Base-by-base conservation (phyloP, 1,284 basidiomycete genomes). In the Rhodotorula sp. region DNA sequence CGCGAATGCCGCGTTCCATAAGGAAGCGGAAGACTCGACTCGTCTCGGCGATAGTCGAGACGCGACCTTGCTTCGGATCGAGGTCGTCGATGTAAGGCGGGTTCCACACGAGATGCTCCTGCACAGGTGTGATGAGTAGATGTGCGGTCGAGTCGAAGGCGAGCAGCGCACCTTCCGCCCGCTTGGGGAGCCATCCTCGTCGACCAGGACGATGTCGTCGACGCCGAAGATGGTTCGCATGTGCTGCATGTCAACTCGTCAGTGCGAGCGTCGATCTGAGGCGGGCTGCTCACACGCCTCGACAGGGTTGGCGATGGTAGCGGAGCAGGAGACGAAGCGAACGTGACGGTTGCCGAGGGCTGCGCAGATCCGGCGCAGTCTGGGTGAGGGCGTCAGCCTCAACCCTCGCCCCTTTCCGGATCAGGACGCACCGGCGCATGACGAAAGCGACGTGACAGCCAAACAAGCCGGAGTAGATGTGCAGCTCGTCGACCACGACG, bases 271-370 rank as follows among this genome's bases (percentile, higher is more conserved):
- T 27, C 19, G 22, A 39, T 34, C 49, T 11, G 47, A 36, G 29
- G 29, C 62, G 47, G 67, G 75, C 51, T 8, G 32, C 11, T 1
- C 7, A 71, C 77, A 20, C 57, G 81, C 64, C 80, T 81, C n/a
- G 71, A 77, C 69, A 1, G 93, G 91, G 73, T 92, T 89, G 13
- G 87, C 84, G 52, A 95, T 90, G 0, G 93, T 95, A 29, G 92
- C 92, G 76, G 90, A 93, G 79, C 92, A 94, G 36, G 92, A 93
- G 7, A 95, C 86, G 77, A 92, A 94, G 36, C 83, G 84, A 7
- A 87, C 80, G 0, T 81, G 81, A 44, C 80, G 79, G 76, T 92
- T 95, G 64, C 92, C 92, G 47, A 95, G 83, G 2, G 93, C 92
- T 34, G 86, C 85, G 78, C 91, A 92, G 34, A 94, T 84, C 62